Conservation (phyloP, 176 grass and related monocot genomes). For the Oryza meridionalis region DNA sequence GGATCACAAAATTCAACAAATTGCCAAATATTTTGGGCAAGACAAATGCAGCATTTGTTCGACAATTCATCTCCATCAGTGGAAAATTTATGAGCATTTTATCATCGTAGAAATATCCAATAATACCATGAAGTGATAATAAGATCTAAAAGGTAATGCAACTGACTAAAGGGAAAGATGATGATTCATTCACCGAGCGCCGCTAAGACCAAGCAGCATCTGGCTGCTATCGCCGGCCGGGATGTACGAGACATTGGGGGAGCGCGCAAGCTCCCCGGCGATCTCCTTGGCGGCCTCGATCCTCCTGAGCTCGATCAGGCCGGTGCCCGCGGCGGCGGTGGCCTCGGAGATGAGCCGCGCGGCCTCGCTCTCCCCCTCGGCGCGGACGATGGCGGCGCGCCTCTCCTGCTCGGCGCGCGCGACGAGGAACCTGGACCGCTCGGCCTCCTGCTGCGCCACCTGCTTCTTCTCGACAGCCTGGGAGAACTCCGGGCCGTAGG, state of each 20-base stretch:
- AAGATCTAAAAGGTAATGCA: not conserved
- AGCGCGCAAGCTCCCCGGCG: constrained; percentile 51
- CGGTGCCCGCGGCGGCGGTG: constrained; percentile 52
- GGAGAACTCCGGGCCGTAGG: constrained; percentile 84
- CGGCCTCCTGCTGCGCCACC: constrained; percentile 99
- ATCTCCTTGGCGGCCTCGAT: constrained; percentile 94
- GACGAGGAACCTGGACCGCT: constrained; percentile 99
- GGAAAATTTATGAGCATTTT: constrained; percentile 8
- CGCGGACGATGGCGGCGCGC: constrained; percentile 82
- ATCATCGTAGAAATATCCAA: constrained; percentile 10
- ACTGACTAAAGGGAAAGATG: not conserved
- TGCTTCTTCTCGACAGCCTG: constrained; percentile 99
- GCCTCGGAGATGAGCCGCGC: constrained; percentile 87
- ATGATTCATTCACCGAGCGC: constrained; percentile 54
- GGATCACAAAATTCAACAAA: not conserved
- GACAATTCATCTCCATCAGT: not conserved
- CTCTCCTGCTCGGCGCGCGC: constrained; percentile 89
- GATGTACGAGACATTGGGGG: constrained; percentile 75
- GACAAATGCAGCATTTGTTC: constrained; percentile 9
- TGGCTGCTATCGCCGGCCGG: constrained; percentile 52
- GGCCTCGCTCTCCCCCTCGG: constrained; percentile 88
- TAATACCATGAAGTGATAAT: not conserved
- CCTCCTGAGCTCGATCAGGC: constrained; percentile 82
- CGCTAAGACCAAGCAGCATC: constrained; percentile 74
- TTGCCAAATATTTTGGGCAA: not conserved